Percentiles rank a stretch among this genome's conserved stretches.
These are phyloP conservation scores for Lipomyces spencermartinsiae DNA, from an alignment of 805 yeast species.

Conservation along the genomic window DNA sequence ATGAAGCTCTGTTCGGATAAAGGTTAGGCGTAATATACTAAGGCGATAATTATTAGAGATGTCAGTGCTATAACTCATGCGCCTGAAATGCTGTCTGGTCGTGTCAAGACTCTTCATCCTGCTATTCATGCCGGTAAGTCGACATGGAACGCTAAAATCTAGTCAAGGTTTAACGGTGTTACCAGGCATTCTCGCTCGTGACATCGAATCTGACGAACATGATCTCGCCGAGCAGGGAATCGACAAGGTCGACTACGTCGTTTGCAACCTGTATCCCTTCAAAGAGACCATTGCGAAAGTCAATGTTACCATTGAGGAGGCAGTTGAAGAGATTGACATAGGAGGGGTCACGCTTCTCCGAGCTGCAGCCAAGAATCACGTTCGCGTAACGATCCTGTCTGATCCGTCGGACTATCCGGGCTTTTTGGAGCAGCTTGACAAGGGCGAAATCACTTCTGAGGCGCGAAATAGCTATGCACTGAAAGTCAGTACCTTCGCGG, in stretches of 20 bases:
- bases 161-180: neutral
- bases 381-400: constrained; percentile 92
- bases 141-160: constrained; percentile 19
- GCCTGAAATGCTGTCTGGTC: constrained; percentile 98
- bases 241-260: constrained; percentile 95
- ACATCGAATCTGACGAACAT: constrained; percentile 86
- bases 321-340: constrained; percentile 97
- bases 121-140: constrained; percentile 92
- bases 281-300: constrained; percentile 95
- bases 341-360: constrained; percentile 97
- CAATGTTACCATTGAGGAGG: constrained; percentile 94
- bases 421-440: constrained; percentile 77
- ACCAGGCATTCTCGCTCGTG: constrained; percentile 82
- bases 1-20: neutral
- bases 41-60: constrained; percentile 51
- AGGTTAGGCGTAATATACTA: constrained; percentile 4
- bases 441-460: constrained; percentile 72
- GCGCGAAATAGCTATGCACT: constrained; percentile 85
- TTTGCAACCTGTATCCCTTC: constrained; percentile 97
- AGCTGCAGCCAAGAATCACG: constrained; percentile 98
- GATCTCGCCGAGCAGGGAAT: constrained; percentile 89
- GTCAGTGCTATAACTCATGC: constrained; percentile 95
- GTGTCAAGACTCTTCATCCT: constrained; percentile 98
- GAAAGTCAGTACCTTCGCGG: constrained; percentile 27
- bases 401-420: constrained; percentile 93